phyloP scores from a whole-genome alignment of 1,284 basidiomycete genomes.

The Fereydounia khargensis region DNA sequence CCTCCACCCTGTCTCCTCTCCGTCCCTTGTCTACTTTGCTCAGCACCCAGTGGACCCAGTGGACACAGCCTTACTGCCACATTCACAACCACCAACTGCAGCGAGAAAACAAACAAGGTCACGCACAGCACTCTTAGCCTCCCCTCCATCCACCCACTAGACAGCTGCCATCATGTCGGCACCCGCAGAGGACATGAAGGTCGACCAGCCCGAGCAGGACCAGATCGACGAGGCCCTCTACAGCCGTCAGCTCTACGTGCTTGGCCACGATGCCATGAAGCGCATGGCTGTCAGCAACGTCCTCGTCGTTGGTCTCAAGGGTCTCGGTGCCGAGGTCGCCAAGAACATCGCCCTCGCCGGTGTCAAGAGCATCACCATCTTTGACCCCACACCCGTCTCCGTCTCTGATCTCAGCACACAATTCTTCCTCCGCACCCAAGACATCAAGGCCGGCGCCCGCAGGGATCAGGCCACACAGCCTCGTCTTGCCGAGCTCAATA shows the following conservation, averaged over 20 bases:
- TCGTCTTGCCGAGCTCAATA: conserved; percentile 91
- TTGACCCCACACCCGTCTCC: conserved; percentile 83
- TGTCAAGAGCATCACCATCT: conserved; percentile 95
- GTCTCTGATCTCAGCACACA: conserved; percentile 86
- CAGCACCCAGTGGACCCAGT: no score
- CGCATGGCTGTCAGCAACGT: conserved; percentile 97
- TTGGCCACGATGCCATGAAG: conserved; percentile 77
- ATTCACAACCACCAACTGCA: no score
- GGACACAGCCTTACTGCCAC: no score
- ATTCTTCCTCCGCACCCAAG: conserved; percentile 90
- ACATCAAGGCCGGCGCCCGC: conserved; percentile 68
- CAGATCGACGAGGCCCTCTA: conserved; percentile 47
- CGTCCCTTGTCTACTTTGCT: no score
- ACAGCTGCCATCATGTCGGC: neutral
- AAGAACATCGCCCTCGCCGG: conserved; percentile 95
- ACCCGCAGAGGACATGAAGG: conserved; percentile 31
- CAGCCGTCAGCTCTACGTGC: conserved; percentile 56
- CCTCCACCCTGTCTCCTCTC: no score
- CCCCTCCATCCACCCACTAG: neutral
- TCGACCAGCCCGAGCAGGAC: conserved; percentile 32
- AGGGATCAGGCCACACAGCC: conserved; percentile 81
- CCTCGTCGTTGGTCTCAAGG: conserved; percentile 87
- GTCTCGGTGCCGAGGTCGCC: conserved; percentile 94
- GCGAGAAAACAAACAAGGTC: no score
- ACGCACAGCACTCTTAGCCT: neutral